A percentile compares a stretch with the other conserved stretches of the same genome.
Evolutionary conservation across 768 basidiomycete species (phyloP).

Genomic region (Sistotremastrum suecicum): DNA sequence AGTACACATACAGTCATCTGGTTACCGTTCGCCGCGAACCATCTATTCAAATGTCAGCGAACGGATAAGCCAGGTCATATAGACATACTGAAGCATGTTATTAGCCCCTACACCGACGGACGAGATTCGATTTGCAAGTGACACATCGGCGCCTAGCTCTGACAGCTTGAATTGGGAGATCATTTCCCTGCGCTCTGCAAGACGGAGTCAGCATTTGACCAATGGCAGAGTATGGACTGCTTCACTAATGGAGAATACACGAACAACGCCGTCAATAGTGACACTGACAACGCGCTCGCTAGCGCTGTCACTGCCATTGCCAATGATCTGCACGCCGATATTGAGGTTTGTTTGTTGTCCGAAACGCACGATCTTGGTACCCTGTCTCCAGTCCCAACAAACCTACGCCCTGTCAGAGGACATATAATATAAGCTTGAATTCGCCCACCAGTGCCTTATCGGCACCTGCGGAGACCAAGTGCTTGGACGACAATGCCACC

Average conservation of each 20-base stretch:
- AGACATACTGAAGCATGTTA: constrained; percentile 69
- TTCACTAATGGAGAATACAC: constrained; percentile 84
- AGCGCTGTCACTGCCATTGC: constrained; percentile 21
- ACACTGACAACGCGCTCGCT: constrained; percentile 82
- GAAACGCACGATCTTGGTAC: constrained; percentile 79
- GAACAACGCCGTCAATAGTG: constrained; percentile 83
- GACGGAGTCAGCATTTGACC: background rate
- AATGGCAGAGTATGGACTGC: constrained; percentile 3
- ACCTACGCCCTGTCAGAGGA: too few relatives aligned
- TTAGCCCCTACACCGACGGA: constrained; percentile 70
- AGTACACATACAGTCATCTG: constrained; percentile 65
- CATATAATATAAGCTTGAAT: too few relatives aligned
- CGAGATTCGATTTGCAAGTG: constrained; percentile 51
- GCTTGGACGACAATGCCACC: constrained; percentile 72
- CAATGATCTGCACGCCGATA: constrained; percentile 77
- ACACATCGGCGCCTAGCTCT: constrained; percentile 58
- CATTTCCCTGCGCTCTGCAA: constrained; percentile 68
- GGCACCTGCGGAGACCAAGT: constrained; percentile 77
- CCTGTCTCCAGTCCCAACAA: constrained; percentile 84
- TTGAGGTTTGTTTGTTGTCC: constrained; percentile 90
- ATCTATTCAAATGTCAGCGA: constrained; percentile 24
- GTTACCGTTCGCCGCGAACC: constrained; percentile 83
- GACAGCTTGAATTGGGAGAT: constrained; percentile 81
- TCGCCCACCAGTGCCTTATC: constrained; percentile 45
- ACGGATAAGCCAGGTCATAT: background rate